Conservation (phyloP, 495 filamentous ascomycete species). For the Podospora tetraspora region DNA sequence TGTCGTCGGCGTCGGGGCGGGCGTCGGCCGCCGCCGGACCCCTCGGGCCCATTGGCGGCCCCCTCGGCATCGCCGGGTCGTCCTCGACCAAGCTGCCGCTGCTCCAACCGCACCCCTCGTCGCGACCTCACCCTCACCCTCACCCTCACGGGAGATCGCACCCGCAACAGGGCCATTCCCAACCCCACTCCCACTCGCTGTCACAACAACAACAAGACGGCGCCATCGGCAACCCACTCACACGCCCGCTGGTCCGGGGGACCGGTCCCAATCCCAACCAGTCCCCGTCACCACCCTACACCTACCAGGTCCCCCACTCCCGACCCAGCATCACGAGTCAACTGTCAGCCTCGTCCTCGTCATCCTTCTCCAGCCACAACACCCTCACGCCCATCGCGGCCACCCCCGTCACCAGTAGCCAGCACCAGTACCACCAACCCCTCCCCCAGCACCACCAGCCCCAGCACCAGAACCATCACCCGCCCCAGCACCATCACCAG, state of each 20-base stretch:
- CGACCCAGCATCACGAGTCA: not conserved
- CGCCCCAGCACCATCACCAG: not conserved
- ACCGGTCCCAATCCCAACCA: not conserved
- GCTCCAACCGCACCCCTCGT: not conserved
- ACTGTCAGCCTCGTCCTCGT: not conserved
- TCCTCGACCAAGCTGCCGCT: not conserved
- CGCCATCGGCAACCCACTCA: not conserved
- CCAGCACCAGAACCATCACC: slow-evolving; percentile 1
- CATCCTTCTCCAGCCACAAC: slow-evolving; percentile 1
- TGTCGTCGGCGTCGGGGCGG: not conserved
- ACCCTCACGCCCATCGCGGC: slow-evolving; percentile 8
- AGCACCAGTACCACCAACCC: slow-evolving; percentile 9
- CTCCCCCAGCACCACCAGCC: slow-evolving; percentile 5
- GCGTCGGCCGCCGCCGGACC: not conserved
- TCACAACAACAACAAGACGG: not conserved
- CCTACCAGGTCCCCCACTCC: slow-evolving; percentile 7
- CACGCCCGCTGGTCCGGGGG: not conserved
- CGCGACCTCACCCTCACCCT: not conserved
- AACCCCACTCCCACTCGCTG: slow-evolving; percentile 1
- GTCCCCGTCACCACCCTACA: slow-evolving; percentile 7
- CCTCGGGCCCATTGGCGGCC: not conserved
- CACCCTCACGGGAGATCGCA: not conserved
- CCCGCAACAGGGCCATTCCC: not conserved
- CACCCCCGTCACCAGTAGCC: not conserved
- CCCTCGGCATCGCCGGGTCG: not conserved